A percentile compares a stretch with the other conserved stretches of the same genome.
phyloP scores from a whole-genome alignment of 163 green algal species.

The Prototheca stagnorum region DNA sequence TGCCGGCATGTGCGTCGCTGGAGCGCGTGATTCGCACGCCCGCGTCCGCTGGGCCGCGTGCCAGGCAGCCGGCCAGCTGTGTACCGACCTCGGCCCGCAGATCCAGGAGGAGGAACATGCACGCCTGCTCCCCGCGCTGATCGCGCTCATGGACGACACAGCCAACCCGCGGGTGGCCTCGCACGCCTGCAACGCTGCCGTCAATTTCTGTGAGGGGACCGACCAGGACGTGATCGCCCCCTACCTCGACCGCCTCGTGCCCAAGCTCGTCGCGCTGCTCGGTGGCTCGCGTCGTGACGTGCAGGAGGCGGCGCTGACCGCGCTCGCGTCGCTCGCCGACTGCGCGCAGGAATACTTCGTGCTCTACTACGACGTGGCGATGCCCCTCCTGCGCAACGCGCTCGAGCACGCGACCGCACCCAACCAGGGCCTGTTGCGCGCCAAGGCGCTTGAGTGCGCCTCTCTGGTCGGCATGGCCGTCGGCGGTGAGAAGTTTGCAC shows the following conservation, averaged over 20 bases:
- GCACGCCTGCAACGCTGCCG: slow-evolving; percentile 79
- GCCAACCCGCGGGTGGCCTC: slow-evolving; percentile 73
- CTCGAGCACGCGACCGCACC: slow-evolving; percentile 46
- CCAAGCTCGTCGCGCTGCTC: slow-evolving; percentile 69
- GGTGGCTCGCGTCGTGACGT: slow-evolving; percentile 66
- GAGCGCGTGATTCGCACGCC: slow-evolving; percentile 26
- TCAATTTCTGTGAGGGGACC: slow-evolving; percentile 94
- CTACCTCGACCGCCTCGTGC: slow-evolving; percentile 86
- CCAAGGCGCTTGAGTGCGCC: slow-evolving; percentile 94
- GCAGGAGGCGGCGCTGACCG: slow-evolving; percentile 85
- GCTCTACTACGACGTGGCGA: slow-evolving; percentile 87
- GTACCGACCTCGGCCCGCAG: slow-evolving; percentile 88
- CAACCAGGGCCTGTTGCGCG: slow-evolving; percentile 55
- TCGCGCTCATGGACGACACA: slow-evolving; percentile 80
- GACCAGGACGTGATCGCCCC: slow-evolving; percentile 62
- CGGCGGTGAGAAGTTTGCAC: slow-evolving; percentile 71
- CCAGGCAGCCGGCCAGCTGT: slow-evolving; percentile 95
- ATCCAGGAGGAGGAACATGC: slow-evolving; percentile 53
- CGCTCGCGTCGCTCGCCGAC: slow-evolving; percentile 84
- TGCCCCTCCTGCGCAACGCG: slow-evolving; percentile 83
- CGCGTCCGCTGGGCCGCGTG: slow-evolving; percentile 89
- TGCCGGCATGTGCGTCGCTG: slow-evolving; percentile 57
- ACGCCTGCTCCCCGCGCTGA: slow-evolving; percentile 53
- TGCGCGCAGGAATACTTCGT: slow-evolving; percentile 72
- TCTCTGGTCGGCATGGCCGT: slow-evolving; percentile 96